Conservation (phyloP, 306 rosid genomes). For the Cicer pinnatifidum region DNA sequence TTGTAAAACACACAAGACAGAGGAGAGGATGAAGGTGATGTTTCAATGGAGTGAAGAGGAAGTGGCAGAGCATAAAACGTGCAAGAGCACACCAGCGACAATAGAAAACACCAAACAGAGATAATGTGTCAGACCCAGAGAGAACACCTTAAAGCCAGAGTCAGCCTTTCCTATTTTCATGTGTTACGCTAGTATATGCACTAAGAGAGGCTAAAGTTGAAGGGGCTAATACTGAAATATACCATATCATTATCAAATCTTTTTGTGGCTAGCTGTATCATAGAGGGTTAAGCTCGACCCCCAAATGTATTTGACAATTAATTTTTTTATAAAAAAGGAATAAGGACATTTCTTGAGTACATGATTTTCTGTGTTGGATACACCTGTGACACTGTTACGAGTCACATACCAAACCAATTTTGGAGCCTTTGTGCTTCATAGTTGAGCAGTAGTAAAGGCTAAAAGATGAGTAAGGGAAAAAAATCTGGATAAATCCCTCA, state of each 20-base stretch:
- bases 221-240: not conserved
- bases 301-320: constrained; percentile 4
- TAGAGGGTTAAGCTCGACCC: constrained; percentile 2
- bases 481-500: constrained; percentile 6
- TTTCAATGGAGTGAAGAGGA: not conserved
- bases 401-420: not conserved
- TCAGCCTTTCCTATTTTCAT: not conserved
- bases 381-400: not conserved
- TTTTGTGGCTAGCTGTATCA: not conserved
- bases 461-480: constrained; percentile 2
- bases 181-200: not conserved
- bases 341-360: constrained; percentile 14
- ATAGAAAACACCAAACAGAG: constrained; percentile 10
- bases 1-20: not conserved
- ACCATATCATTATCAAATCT: not conserved
- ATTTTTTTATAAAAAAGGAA: not conserved
- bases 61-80: not conserved
- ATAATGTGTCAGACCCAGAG: not conserved
- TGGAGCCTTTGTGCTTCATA: not conserved
- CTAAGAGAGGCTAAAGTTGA: not conserved
- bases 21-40: not conserved
- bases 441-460: not conserved
- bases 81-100: not conserved
- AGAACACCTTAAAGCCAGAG: not conserved
- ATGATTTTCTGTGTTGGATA: not conserved